Evolutionary conservation across 768 basidiomycete species (phyloP).

Genomic region (Leucocoprinus leucothites): DNA sequence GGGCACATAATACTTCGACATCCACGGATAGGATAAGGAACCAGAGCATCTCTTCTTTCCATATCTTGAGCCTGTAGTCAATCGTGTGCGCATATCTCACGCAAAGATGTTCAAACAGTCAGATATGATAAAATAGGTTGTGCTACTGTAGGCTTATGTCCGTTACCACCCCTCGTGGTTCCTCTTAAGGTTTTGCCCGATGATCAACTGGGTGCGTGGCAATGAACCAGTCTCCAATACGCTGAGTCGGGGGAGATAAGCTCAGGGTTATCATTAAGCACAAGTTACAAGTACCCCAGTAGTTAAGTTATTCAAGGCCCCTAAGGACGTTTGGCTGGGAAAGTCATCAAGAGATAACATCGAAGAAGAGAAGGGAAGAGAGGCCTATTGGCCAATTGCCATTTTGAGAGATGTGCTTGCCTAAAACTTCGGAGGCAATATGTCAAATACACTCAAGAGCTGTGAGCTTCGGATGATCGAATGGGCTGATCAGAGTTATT

Average conservation of each 20-base stretch:
- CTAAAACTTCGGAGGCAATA: conserved; percentile 8
- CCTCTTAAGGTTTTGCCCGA: not conserved
- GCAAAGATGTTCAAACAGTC: no score
- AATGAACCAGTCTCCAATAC: not conserved
- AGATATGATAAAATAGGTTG: no score
- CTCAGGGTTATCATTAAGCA: not conserved
- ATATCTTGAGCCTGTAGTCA: no score
- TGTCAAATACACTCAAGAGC: conserved; percentile 3
- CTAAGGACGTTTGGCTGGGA: not conserved
- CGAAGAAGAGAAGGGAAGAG: not conserved
- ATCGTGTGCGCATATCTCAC: no score
- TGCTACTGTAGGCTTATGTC: not conserved
- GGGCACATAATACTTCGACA: no score
- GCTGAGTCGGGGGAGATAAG: conserved; percentile 4
- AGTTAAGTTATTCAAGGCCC: not conserved
- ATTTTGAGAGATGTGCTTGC: not conserved
- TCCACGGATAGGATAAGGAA: no score
- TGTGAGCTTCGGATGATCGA: not conserved
- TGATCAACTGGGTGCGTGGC: not conserved
- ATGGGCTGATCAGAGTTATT: not conserved
- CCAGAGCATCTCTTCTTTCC: no score
- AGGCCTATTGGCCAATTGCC: not conserved
- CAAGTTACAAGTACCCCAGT: not conserved
- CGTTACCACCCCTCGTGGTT: not conserved
- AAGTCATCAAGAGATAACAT: conserved; percentile 1